Conservation (phyloP, 805 yeast species). For the Monosporozyma servazzii region DNA sequence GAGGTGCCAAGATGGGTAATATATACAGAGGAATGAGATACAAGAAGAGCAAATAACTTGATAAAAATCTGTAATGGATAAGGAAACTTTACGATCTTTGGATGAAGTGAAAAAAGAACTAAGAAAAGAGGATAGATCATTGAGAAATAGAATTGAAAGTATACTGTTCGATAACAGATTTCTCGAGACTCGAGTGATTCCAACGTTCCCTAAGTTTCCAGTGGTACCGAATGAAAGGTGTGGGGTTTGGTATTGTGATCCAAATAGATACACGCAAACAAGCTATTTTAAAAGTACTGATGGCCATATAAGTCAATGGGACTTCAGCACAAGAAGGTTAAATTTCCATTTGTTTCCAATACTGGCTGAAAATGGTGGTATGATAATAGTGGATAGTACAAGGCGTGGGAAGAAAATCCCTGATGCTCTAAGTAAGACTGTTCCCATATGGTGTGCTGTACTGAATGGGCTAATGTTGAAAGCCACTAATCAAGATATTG, state of each 20-base stretch:
- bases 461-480: conserved; percentile 47
- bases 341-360: conserved; percentile 61
- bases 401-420: conserved; percentile 79
- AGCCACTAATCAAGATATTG: conserved; percentile 5
- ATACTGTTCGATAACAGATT: conserved; percentile 53
- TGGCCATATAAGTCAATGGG: conserved; percentile 81
- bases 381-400: conserved; percentile 72
- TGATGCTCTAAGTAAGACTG: conserved; percentile 76
- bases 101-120: conserved; percentile 33
- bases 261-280: conserved; percentile 33
- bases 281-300: conserved; percentile 86
- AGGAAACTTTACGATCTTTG: conserved; percentile 2
- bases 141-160: conserved; percentile 60
- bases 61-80: neutral
- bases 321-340: conserved; percentile 60
- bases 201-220: conserved; percentile 37
- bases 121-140: conserved; percentile 41
- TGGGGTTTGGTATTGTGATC: conserved; percentile 74
- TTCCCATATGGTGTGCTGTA: conserved; percentile 89
- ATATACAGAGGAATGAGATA: too few relatives aligned
- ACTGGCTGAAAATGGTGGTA: conserved; percentile 36
- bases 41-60: too few relatives aligned
- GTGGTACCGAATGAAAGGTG: conserved; percentile 73
- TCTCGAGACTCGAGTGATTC: conserved; percentile 28
- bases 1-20: too few relatives aligned